Percentiles rank a stretch among this genome's conserved stretches.
Evolutionary conservation across 345 rosid species (phyloP).

Genomic region (Murraya koenigii): DNA sequence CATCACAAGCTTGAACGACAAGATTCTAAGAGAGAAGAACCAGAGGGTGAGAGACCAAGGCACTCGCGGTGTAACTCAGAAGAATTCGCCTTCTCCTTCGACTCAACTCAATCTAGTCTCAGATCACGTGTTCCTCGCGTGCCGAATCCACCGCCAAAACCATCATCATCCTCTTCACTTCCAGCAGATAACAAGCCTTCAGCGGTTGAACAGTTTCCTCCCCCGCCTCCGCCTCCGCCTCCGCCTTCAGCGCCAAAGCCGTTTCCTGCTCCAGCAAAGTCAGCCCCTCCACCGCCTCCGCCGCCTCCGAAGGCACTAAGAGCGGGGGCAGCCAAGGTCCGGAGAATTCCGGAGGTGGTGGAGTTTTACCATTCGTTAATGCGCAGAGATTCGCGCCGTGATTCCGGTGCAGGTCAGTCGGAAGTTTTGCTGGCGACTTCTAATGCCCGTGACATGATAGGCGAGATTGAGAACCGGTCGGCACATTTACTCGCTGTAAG

Average conservation of each 20-base stretch:
- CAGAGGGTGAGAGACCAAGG: constrained; percentile 43
- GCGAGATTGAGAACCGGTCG: constrained; percentile 98
- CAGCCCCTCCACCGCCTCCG: constrained; percentile 76
- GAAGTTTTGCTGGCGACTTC: constrained; percentile 47
- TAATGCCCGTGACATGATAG: constrained; percentile 91
- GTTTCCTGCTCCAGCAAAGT: constrained; percentile 11
- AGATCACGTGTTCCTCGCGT: constrained; percentile 80
- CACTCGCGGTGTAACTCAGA: constrained; percentile 56
- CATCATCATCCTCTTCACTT: constrained; percentile 29
- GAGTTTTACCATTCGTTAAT: constrained; percentile 97
- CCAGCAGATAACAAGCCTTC: constrained; percentile 19
- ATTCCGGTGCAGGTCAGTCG: constrained; percentile 43
- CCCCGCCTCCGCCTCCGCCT: constrained; percentile 45
- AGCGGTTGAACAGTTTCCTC: constrained; percentile 25
- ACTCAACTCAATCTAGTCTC: constrained; percentile 47
- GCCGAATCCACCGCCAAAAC: constrained; percentile 92
- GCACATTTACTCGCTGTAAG: constrained; percentile 85
- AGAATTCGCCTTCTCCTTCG: constrained; percentile 45
- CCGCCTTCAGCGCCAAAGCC: constrained; percentile 26
- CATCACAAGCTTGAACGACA: constrained; percentile 27
- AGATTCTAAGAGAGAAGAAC: constrained; percentile 44
- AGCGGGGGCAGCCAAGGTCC: constrained; percentile 59
- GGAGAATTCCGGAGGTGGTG: constrained; percentile 91
- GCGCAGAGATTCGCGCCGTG: constrained; percentile 84
- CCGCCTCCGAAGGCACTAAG: constrained; percentile 49